These are phyloP conservation scores for Leucosporidium creatinivorum DNA, from an alignment of 768 basidiomycete genomes.

Conservation along the genomic window DNA sequence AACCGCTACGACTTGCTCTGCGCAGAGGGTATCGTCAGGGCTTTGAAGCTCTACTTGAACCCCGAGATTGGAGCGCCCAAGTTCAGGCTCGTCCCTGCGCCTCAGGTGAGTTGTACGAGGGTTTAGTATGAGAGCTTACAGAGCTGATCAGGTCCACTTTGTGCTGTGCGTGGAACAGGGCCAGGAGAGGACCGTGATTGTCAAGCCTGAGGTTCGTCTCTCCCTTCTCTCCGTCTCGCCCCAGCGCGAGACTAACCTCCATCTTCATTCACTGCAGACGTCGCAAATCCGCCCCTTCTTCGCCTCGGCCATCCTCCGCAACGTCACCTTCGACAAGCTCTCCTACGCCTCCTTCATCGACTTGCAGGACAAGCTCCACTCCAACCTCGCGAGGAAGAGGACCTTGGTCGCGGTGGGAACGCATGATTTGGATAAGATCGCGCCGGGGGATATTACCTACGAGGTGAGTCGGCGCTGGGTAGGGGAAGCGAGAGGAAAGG, in stretches of 20 bases:
- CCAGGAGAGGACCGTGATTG: constrained; percentile 53
- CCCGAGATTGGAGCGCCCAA: constrained; percentile 24
- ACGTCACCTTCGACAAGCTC: constrained; percentile 74
- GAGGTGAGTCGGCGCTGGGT: constrained; percentile 11
- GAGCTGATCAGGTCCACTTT: background rate
- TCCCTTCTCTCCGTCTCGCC: background rate
- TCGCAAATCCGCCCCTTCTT: constrained; percentile 80
- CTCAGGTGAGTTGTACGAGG: constrained; percentile 14
- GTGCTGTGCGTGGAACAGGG: constrained; percentile 16
- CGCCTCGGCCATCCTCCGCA: constrained; percentile 81
- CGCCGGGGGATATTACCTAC: constrained; percentile 43
- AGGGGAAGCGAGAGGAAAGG: background rate
- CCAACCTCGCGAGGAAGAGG: constrained; percentile 83
- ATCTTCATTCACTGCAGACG: constrained; percentile 48
- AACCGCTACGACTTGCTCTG: constrained; percentile 98
- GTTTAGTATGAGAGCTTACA: too few relatives aligned
- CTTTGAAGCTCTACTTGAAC: constrained; percentile 67
- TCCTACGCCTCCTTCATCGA: constrained; percentile 98
- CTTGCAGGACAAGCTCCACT: constrained; percentile 87
- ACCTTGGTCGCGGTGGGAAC: constrained; percentile 94
- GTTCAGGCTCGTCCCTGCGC: constrained; percentile 25
- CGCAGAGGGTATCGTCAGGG: constrained; percentile 88
- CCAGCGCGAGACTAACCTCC: background rate
- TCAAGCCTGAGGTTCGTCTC: constrained; percentile 62
- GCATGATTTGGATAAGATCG: constrained; percentile 86